A percentile compares a stretch with the other conserved stretches of the same genome.
Evolutionary conservation across 2,329 filamentous ascomycete species (phyloP).

Genomic region (Polytolypa hystricis): DNA sequence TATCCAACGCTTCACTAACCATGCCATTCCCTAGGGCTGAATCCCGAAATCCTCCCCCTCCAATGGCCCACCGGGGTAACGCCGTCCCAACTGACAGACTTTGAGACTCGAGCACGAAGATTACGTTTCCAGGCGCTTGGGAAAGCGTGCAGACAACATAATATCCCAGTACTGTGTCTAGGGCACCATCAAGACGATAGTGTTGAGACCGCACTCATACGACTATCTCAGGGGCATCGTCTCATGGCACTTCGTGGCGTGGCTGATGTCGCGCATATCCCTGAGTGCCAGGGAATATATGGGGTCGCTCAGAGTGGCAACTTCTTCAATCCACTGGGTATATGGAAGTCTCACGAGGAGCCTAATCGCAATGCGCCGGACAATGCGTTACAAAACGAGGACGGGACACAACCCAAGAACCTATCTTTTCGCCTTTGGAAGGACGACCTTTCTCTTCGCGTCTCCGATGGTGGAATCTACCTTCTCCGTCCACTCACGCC

Average conservation of each 20-base stretch:
- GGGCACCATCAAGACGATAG: conserved; percentile 88
- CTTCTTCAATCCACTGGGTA: conserved; percentile 1
- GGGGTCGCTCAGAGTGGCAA: conserved; percentile 56
- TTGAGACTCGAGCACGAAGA: conserved; percentile 66
- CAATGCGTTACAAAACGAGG: too few species aligned
- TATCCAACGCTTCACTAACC: conserved; percentile 1
- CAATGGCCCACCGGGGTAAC: conserved; percentile 39
- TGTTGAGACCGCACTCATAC: conserved; percentile 78
- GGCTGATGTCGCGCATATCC: conserved; percentile 54
- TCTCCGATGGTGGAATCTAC: conserved; percentile 26
- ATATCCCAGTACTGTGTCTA: conserved; percentile 54
- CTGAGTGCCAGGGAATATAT: conserved; percentile 68
- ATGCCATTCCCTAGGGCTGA: conserved; percentile 18
- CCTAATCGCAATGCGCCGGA: not conserved
- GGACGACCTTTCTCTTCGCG: conserved; percentile 1
- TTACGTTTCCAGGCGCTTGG: conserved; percentile 65
- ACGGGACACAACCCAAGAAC: not conserved
- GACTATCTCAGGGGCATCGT: conserved; percentile 56
- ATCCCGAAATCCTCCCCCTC: conserved; percentile 31
- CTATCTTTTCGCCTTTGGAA: not conserved
- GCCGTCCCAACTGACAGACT: conserved; percentile 44
- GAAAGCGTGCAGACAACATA: conserved; percentile 40
- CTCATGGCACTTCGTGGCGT: conserved; percentile 67
- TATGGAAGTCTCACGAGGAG: not conserved
- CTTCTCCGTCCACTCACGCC: conserved; percentile 29